Evolutionary conservation across 352 stramenopile species (phyloP).

Genomic region (Phytopythium montanum): DNA sequence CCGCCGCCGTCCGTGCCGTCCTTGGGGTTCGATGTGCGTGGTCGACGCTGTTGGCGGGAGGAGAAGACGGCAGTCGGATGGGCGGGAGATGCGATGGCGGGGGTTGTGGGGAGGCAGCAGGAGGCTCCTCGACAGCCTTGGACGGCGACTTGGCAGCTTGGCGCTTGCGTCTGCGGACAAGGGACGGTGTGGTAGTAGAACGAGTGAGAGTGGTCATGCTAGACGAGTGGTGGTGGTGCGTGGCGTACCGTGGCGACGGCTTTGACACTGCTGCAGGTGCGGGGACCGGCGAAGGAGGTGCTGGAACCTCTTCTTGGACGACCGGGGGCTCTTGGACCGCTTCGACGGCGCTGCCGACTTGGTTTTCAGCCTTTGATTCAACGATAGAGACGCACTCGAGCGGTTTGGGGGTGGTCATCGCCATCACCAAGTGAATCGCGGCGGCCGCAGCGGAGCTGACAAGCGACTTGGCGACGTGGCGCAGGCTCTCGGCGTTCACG

Average conservation of each 20-base stretch:
- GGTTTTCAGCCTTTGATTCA: neutral
- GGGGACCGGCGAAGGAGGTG: neutral
- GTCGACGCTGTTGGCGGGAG: neutral
- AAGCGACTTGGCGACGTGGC: neutral
- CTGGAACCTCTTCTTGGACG: neutral
- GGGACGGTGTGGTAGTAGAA: neutral
- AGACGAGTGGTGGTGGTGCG: neutral
- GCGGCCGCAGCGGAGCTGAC: neutral
- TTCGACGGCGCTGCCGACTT: neutral
- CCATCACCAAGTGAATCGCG: neutral
- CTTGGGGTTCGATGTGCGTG: neutral
- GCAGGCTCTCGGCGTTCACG: neutral
- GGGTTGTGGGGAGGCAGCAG: neutral
- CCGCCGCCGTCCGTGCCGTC: slow-evolving; percentile 1
- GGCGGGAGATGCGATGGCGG: neutral
- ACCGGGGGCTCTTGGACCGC: neutral
- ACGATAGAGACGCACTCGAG: neutral
- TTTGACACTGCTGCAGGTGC: neutral
- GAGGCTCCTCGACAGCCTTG: neutral
- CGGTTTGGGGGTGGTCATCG: neutral
- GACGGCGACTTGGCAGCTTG: neutral
- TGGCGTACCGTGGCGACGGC: neutral
- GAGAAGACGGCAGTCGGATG: neutral
- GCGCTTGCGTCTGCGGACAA: neutral
- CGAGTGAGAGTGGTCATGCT: neutral